Evolutionary conservation across 83 land plant genomes (phyloP).

Genomic region (Larix sibirica): DNA sequence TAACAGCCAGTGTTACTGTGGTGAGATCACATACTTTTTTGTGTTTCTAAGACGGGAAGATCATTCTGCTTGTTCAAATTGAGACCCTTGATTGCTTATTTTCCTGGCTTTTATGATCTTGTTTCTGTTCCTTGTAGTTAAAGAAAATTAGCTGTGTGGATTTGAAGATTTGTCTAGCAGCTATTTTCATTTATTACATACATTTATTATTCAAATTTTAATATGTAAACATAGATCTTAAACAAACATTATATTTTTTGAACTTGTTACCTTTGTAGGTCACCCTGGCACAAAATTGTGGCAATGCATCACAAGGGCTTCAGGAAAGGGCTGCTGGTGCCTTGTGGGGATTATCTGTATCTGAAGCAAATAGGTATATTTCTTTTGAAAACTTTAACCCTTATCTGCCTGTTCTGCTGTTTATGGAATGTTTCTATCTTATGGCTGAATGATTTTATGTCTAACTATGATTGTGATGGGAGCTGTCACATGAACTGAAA

Average conservation of each 20-base stretch:
- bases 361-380: constrained; percentile 91
- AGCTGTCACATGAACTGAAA: no score
- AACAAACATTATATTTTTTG: not conserved
- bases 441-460: no score
- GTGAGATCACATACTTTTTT: no score
- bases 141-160: not conserved
- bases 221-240: not conserved
- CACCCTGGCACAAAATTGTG: constrained; percentile 83
- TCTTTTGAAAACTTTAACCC: no score
- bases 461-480: no score
- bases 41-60: not conserved
- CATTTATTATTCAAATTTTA: not conserved
- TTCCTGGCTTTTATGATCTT: not conserved
- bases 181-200: not conserved
- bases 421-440: no score
- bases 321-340: constrained; percentile 99
- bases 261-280: constrained; percentile 47
- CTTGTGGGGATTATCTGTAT: constrained; percentile 98
- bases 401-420: no score
- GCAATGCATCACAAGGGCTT: constrained; percentile 94
- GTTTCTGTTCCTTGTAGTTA: not conserved
- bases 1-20: not conserved
- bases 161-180: not conserved
- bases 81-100: not conserved
- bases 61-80: not conserved